These are phyloP conservation scores for Phytophthora cryptogea DNA, from an alignment of 352 stramenopile species.

Conservation along the genomic window DNA sequence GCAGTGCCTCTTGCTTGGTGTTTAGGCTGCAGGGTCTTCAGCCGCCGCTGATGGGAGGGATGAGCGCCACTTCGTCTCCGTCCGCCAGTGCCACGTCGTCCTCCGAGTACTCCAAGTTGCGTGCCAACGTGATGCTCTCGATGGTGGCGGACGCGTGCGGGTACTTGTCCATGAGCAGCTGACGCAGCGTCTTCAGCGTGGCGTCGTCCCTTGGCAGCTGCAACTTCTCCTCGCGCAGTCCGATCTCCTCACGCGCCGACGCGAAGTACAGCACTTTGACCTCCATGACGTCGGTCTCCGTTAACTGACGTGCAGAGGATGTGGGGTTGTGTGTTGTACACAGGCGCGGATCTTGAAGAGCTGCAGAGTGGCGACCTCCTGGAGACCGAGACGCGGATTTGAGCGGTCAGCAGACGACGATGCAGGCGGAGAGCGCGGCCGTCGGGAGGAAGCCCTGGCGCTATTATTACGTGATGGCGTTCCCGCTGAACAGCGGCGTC, in stretches of 20 bases:
- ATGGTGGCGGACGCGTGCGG: constrained; percentile 52
- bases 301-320: not conserved
- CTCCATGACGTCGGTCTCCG: constrained; percentile 26
- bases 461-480: constrained; percentile 68
- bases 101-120: constrained; percentile 75
- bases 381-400: not conserved
- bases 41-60: constrained; percentile 73
- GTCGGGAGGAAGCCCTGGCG: constrained; percentile 63
- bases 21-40: constrained; percentile 3
- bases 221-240: constrained; percentile 69
- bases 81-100: constrained; percentile 52
- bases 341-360: constrained; percentile 44
- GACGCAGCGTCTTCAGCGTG: constrained; percentile 53
- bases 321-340: constrained; percentile 14
- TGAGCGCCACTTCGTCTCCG: constrained; percentile 83
- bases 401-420: constrained; percentile 6
- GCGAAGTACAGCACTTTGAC: constrained; percentile 87
- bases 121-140: constrained; percentile 63
- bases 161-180: constrained; percentile 52
- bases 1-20: not conserved
- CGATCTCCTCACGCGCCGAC: constrained; percentile 70
- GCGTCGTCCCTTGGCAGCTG: constrained; percentile 17
- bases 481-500: constrained; percentile 41
- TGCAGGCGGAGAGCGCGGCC: constrained; percentile 2
- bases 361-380: not conserved